Conservation (phyloP, 768 basidiomycete species). For the Podaxis mareebaensis region DNA sequence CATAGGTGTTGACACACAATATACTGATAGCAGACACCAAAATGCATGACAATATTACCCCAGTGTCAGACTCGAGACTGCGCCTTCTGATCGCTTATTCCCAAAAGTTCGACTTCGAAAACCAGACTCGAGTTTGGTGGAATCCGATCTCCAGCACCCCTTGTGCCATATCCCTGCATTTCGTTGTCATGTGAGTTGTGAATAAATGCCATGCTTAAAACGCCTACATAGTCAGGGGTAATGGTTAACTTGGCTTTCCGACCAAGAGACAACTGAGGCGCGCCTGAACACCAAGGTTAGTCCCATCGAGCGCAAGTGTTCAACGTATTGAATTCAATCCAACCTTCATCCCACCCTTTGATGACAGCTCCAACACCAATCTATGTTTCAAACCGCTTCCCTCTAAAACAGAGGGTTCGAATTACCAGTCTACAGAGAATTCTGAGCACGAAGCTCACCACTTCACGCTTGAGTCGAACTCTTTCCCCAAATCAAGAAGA, state of each 20-base stretch:
- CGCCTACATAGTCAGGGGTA: slow-evolving; percentile 74
- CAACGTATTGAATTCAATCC: slow-evolving; percentile 21
- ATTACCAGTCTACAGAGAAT: background rate
- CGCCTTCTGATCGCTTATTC: background rate
- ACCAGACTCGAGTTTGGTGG: slow-evolving; percentile 71
- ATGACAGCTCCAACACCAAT: slow-evolving; percentile 86
- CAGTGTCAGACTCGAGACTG: too few species aligned
- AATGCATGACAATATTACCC: too few species aligned
- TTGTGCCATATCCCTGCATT: slow-evolving; percentile 67
- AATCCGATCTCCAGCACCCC: slow-evolving; percentile 66
- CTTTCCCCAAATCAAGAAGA: slow-evolving; percentile 49
- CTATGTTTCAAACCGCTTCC: slow-evolving; percentile 59
- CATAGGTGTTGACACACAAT: too few species aligned
- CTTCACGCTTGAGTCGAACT: slow-evolving; percentile 79
- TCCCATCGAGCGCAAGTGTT: background rate
- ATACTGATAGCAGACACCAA: too few species aligned
- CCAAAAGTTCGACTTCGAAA: slow-evolving; percentile 61
- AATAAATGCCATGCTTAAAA: background rate
- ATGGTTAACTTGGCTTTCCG: slow-evolving; percentile 68
- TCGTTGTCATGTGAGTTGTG: background rate
- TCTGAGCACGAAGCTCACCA: slow-evolving; percentile 39
- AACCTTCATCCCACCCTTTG: slow-evolving; percentile 90
- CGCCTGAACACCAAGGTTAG: slow-evolving; percentile 44
- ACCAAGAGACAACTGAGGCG: slow-evolving; percentile 71
- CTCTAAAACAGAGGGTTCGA: slow-evolving; percentile 46